Evolutionary conservation across 2,329 filamentous ascomycete species (phyloP).

Genomic region (Apiospora pterosperma): DNA sequence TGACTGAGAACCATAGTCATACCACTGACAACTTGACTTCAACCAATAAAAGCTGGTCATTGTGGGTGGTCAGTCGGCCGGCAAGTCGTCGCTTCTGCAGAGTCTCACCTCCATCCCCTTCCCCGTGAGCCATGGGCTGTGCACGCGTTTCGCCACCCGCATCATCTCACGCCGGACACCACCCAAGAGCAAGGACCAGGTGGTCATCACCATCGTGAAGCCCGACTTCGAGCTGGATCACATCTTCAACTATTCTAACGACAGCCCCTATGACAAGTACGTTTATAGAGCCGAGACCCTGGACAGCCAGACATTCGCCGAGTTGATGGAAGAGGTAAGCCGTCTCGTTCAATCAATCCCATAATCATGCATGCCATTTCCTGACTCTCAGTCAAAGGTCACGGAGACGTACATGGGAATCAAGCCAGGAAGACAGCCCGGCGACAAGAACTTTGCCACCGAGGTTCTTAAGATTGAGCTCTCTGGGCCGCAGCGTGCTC

Average conservation of each 20-base stretch:
- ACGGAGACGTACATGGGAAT: conserved; percentile 28
- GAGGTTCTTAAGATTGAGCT: conserved; percentile 35
- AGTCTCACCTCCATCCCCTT: conserved; percentile 36
- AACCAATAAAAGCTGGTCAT: conserved; percentile 36
- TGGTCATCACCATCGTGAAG: conserved; percentile 28
- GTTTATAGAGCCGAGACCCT: conserved; percentile 18
- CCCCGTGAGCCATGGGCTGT: conserved; percentile 26
- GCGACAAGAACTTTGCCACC: conserved; percentile 32
- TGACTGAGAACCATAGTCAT: too few relatives aligned
- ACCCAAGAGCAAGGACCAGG: conserved; percentile 21
- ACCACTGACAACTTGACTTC: too few relatives aligned
- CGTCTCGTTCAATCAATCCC: background rate
- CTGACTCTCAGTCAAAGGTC: conserved; percentile 12
- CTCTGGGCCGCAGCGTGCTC: conserved; percentile 30
- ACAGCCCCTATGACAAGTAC: conserved; percentile 19
- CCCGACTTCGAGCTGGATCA: conserved; percentile 19
- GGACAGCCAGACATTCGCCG: conserved; percentile 23
- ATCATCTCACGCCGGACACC: conserved; percentile 32
- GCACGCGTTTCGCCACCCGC: conserved; percentile 34
- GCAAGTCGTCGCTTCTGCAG: conserved; percentile 35
- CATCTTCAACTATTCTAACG: conserved; percentile 16
- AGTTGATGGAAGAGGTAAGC: conserved; percentile 27
- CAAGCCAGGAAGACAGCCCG: conserved; percentile 12
- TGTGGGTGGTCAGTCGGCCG: conserved; percentile 33
- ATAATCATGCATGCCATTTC: background rate